Percentiles rank a stretch among this genome's conserved stretches.
Evolutionary conservation across 2,329 filamentous ascomycete genomes (phyloP).

Genomic region (Hirsutella minnesotensis): DNA sequence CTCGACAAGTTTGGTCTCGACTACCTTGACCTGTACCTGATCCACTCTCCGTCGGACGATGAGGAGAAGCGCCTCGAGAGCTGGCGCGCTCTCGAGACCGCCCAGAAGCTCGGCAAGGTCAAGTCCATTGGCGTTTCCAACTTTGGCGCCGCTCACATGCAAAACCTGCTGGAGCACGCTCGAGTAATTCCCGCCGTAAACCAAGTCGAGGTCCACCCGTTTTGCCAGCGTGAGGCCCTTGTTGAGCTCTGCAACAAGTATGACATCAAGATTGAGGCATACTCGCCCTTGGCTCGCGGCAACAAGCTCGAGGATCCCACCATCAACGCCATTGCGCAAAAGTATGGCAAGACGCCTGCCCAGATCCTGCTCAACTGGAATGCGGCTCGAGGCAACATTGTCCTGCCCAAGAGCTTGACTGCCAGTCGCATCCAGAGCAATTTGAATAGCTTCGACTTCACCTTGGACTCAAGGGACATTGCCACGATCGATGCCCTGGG

Average conservation of each 20-base stretch:
- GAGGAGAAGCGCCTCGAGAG: slow-evolving; percentile 55
- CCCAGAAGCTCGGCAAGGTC: slow-evolving; percentile 53
- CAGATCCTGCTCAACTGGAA: slow-evolving; percentile 74
- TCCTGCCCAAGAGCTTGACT: slow-evolving; percentile 62
- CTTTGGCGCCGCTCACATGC: slow-evolving; percentile 61
- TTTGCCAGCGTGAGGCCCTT: slow-evolving; percentile 51
- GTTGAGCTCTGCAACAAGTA: slow-evolving; percentile 43
- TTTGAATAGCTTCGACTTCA: slow-evolving; percentile 47
- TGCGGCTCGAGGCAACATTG: slow-evolving; percentile 61
- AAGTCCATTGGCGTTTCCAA: slow-evolving; percentile 67
- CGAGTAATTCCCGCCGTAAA: slow-evolving; percentile 55
- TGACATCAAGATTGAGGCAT: slow-evolving; percentile 44
- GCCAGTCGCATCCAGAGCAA: slow-evolving; percentile 56
- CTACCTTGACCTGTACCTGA: slow-evolving; percentile 63
- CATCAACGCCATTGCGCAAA: slow-evolving; percentile 49
- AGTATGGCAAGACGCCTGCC: slow-evolving; percentile 59
- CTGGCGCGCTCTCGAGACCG: slow-evolving; percentile 60
- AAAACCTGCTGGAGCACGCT: slow-evolving; percentile 38
- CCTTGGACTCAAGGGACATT: slow-evolving; percentile 50
- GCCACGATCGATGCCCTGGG: slow-evolving; percentile 45
- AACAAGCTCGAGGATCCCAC: slow-evolving; percentile 41
- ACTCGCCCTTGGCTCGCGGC: slow-evolving; percentile 35
- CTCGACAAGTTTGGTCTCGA: slow-evolving; percentile 53
- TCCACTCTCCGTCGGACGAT: slow-evolving; percentile 55
- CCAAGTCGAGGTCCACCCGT: slow-evolving; percentile 72